Evolutionary conservation across 257 asterid species (phyloP), one percentile per base, ranked within the genome.

Genomic region (Solanum pimpinellifolium): DNA sequence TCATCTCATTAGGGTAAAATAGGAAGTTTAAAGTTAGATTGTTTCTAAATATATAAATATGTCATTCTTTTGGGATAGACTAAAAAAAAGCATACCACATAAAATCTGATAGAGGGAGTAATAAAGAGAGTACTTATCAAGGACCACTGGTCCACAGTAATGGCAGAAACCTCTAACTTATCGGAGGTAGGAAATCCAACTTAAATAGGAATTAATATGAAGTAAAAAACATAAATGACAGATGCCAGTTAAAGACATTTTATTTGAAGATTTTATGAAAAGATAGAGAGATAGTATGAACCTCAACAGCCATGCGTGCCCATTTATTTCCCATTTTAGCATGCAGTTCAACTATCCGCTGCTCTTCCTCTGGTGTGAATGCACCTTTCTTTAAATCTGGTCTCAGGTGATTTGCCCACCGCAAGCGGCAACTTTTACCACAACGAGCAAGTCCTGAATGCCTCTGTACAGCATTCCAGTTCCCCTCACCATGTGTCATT

Each of bases 341-440:
- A 84, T 93, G 96, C 56, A 92, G 93, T 87, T 92, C 95, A 83
- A 92, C 87, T 41, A 93, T 91, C 42, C 49, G 91, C 42, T 81
- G 89, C 88, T 93, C 96, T 84, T 93, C 96, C 89, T 91, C 93
- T 0, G 91, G 88, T 25, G 92, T 92, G 83, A 93, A 91, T 68
- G 92, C 90, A 39, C 95, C 96, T 91, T 93, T 93, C 90, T 90
- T 93, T 46, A 93, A 86, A 88, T 93, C 92, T 7, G 96, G 95
- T 84, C 95, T 87, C 41, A 93, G 94, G 91, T 93, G 96, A 92
- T 93, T 93, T 39, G 93, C 92, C 96, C 96, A 93, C 90, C 95
- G 91, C 87, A 93, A 78, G 23, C 96, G 96, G 62, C 95, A 93
- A 83, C 96, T 93, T 88, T 93, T 93, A n/a, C 96, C 96, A 86